phyloP scores from a whole-genome alignment of 257 asterid species.

The Solanum habrochaites region DNA sequence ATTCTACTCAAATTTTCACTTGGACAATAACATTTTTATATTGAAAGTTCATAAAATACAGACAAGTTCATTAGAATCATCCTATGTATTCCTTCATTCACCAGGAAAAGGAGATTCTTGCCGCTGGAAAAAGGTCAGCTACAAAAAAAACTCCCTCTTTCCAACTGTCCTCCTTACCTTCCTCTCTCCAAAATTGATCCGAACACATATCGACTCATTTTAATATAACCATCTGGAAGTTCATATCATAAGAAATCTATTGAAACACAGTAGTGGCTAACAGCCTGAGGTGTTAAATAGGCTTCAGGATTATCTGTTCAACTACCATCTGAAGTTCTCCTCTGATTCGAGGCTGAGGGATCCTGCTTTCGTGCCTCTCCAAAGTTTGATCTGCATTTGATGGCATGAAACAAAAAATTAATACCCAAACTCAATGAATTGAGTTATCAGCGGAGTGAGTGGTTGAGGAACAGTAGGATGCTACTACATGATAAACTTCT shows the following conservation, averaged over 20 bases:
- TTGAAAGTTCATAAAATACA: neutral
- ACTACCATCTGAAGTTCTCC: conserved; percentile 20
- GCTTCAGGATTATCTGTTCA: neutral
- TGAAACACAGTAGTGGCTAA: neutral
- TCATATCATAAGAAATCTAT: neutral
- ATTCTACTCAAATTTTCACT: neutral
- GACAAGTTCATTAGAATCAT: neutral
- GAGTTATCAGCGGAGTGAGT: neutral
- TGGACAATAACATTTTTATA: neutral
- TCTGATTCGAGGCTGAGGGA: conserved; percentile 30
- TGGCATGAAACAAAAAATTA: neutral
- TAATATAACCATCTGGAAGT: neutral
- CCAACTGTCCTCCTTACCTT: too few relatives aligned
- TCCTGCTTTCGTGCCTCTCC: conserved; percentile 51
- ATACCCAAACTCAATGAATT: neutral
- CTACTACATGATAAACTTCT: neutral
- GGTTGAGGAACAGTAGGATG: neutral
- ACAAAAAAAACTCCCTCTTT: neutral
- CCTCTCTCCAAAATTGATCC: too few relatives aligned
- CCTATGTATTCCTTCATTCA: neutral
- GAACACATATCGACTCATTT: too few relatives aligned
- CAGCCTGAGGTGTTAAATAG: neutral
- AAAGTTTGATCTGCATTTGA: conserved; percentile 42
- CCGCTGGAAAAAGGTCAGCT: neutral
- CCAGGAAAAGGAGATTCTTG: neutral